Evolutionary conservation across 2,329 filamentous ascomycete species (phyloP), one percentile per base, ranked within the genome.

Genomic region (Calycina herbarum): DNA sequence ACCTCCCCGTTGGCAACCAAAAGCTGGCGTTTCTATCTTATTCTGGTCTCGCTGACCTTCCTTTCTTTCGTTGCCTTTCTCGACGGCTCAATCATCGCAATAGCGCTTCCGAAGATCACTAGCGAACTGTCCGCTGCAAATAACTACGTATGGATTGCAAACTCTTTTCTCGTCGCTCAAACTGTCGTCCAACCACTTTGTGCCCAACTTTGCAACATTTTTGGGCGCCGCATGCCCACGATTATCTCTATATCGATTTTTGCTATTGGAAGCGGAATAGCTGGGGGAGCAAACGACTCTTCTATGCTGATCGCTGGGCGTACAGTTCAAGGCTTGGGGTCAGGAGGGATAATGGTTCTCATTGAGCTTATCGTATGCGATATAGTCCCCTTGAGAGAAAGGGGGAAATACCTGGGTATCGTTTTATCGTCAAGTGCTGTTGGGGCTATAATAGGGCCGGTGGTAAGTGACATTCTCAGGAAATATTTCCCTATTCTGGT

Each of bases 81-180:
- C 42, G 42, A 48, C 15, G 42, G 42, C 3, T 48, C 17, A 20
- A 20, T 48, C 17, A 48, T 48, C 7, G 42, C 42, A 17, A 48
- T 3, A 8, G 42, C 42, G 5, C 42, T 48, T 48, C 42, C 42
- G 4, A 48, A 48, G 20, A 48, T 48, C 8, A 48, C n/a, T 0
- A 48, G 42, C 17, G 57, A 64, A n/a, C 40, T 61, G 20, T 20
- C 29, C 27, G 63, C 57, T 20, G 63, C 51, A 4, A 27, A 61
- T 20, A 42, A 58, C 29, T 60, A 61, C 20, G 51, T 65, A 29
- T 65, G 48, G 59, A 62, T 62, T 17, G 59, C 63, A 7, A 65
- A 65, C 38, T 62, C 59, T 35, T 59, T 65, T 38, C 48, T 65
- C 35, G 11, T 65, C 45, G 51, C 51, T 29, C 38, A 57, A 29